phyloP scores from a whole-genome alignment of 768 basidiomycete genomes.

The Tricholoma sp. region DNA sequence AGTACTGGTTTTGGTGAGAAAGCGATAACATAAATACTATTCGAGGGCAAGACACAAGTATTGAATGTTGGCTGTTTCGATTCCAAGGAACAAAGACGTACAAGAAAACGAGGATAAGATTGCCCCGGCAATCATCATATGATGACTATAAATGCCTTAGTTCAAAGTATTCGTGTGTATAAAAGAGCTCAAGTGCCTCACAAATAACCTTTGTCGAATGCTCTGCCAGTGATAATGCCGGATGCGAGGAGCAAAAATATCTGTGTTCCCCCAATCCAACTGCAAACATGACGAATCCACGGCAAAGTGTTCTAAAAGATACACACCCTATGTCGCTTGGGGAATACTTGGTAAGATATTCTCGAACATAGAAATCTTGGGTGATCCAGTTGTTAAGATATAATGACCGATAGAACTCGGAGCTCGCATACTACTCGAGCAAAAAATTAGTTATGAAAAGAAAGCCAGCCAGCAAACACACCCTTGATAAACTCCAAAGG shows the following conservation, averaged over 20 bases:
- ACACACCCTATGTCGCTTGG: conserved; percentile 19
- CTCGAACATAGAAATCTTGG: conserved; percentile 22
- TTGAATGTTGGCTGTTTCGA: not conserved
- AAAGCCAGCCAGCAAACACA: not conserved
- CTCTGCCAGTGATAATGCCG: conserved; percentile 20
- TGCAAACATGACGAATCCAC: not conserved
- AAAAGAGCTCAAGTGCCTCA: conserved; percentile 1
- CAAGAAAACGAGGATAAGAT: conserved; percentile 11
- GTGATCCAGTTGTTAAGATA: not conserved
- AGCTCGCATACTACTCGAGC: not conserved
- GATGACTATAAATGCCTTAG: conserved; percentile 3
- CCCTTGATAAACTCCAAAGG: conserved; percentile 24
- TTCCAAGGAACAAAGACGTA: not conserved
- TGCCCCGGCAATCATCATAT: conserved; percentile 14
- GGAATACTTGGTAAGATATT: conserved; percentile 15
- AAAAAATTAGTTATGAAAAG: not conserved
- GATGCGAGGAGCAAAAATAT: conserved; percentile 18
- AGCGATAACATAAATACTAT: conserved; percentile 27
- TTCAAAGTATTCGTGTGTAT: not conserved
- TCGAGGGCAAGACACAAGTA: not conserved
- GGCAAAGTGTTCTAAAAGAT: not conserved
- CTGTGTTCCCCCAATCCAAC: conserved; percentile 25
- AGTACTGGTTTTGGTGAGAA: conserved; percentile 27
- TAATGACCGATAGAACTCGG: not conserved
- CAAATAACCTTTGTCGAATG: conserved; percentile 26